phyloP scores from a whole-genome alignment of 768 basidiomycete genomes.

The Xerocomellus amylosporus region DNA sequence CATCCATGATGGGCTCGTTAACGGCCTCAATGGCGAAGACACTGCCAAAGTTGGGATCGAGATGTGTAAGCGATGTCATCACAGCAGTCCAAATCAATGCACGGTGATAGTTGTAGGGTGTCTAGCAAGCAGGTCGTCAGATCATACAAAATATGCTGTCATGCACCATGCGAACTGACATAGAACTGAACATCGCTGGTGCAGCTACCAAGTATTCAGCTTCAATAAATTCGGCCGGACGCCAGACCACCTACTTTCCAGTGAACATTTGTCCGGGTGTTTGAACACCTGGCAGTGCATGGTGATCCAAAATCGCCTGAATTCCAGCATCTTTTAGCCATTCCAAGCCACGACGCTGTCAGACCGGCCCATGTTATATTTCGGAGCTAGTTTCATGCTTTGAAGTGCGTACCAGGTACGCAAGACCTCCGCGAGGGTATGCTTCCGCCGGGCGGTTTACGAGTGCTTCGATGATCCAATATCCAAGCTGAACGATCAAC shows the following conservation, averaged over 20 bases:
- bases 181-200: conserved; percentile 72
- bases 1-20: conserved; percentile 78
- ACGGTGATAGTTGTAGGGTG: conserved; percentile 67
- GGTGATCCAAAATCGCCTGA: conserved; percentile 63
- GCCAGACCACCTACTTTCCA: conserved; percentile 46
- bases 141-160: not conserved
- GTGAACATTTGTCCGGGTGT: conserved; percentile 61
- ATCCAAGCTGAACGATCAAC: conserved; percentile 55
- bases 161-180: conserved; percentile 37
- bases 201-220: conserved; percentile 43
- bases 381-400: not conserved
- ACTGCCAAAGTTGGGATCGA: conserved; percentile 61
- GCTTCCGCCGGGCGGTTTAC: conserved; percentile 60
- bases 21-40: conserved; percentile 73
- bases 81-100: conserved; percentile 81
- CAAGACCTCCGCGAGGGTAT: conserved; percentile 69
- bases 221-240: not conserved
- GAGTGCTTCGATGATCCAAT: conserved; percentile 76
- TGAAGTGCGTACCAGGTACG: conserved; percentile 49
- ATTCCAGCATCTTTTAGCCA: conserved; percentile 65
- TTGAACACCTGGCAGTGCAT: conserved; percentile 71
- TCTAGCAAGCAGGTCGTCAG: conserved; percentile 34
- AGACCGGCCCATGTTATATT: not conserved
- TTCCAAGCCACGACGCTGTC: conserved; percentile 58
- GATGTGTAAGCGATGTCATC: conserved; percentile 69